A percentile compares a stretch with the other conserved stretches of the same genome.
phyloP scores from a whole-genome alignment of 208 protist species.

The Kentomonas sorsogonicus region DNA sequence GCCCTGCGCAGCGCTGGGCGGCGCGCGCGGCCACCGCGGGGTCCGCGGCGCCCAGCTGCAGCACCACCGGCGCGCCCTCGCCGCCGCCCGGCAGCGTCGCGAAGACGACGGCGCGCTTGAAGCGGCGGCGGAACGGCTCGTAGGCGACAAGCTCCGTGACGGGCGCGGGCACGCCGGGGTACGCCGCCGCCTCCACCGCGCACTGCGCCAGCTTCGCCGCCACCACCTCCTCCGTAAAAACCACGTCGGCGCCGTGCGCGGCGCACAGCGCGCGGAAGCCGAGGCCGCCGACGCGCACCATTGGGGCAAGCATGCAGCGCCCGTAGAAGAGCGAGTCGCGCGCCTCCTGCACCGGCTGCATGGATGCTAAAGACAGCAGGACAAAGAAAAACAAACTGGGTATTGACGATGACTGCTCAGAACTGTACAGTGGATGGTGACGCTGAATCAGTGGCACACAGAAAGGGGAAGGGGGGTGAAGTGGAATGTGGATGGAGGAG shows the following conservation, averaged over 20 bases:
- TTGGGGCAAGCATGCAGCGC: conserved; percentile 91
- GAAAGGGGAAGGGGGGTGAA: no score
- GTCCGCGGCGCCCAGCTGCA: conserved; percentile 92
- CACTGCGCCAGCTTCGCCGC: conserved; percentile 86
- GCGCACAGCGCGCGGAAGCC: conserved; percentile 91
- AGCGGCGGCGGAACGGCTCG: conserved; percentile 65
- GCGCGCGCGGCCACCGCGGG: conserved; percentile 68
- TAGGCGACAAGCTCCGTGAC: conserved; percentile 87
- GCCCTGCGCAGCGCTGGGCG: conserved; percentile 74
- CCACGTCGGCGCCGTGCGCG: conserved; percentile 92
- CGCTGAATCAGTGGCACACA: no score
- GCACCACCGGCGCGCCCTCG: conserved; percentile 72
- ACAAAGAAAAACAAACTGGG: no score
- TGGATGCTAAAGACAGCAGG: no score
- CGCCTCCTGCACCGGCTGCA: no score
- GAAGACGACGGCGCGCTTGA: conserved; percentile 65
- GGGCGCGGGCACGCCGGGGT: conserved; percentile 23
- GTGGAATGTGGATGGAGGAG: no score
- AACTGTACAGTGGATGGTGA: no score
- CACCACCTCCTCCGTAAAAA: conserved; percentile 97
- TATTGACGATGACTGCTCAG: no score
- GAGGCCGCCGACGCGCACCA: conserved; percentile 92
- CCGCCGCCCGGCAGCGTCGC: conserved; percentile 11
- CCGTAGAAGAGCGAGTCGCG: conserved; percentile 44
- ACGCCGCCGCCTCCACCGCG: conserved; percentile 49